These are phyloP conservation scores for Aquilaria yunnanensis DNA, from an alignment of 345 rosid species.

Conservation along the genomic window DNA sequence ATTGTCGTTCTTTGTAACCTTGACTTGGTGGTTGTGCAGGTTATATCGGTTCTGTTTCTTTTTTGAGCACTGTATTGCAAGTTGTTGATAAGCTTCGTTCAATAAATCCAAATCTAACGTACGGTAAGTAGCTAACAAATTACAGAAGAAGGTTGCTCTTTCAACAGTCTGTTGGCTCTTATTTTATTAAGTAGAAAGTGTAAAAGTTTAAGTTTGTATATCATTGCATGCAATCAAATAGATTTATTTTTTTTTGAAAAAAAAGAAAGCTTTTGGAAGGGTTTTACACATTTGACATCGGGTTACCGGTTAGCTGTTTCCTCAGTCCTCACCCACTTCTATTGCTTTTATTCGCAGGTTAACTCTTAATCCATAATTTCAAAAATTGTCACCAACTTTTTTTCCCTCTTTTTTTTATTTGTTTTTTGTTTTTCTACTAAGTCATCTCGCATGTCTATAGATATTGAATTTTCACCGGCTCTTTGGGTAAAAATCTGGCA, in stretches of 20 bases:
- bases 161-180: neutral
- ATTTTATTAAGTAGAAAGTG: neutral
- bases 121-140: slow-evolving; percentile 46
- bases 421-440: too few relatives aligned
- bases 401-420: too few relatives aligned
- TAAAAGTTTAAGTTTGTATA: neutral
- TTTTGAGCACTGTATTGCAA: slow-evolving; percentile 63
- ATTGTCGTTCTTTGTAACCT: too few relatives aligned
- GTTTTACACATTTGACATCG: too few relatives aligned
- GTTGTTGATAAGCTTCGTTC: slow-evolving; percentile 84
- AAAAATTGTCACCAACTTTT: too few relatives aligned
- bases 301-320: too few relatives aligned
- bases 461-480: too few relatives aligned
- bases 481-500: neutral
- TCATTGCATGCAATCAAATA: neutral
- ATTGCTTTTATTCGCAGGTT: too few relatives aligned
- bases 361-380: too few relatives aligned
- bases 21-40: slow-evolving; percentile 40
- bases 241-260: neutral
- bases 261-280: too few relatives aligned
- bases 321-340: too few relatives aligned
- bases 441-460: too few relatives aligned
- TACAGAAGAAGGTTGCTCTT: neutral
- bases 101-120: slow-evolving; percentile 73
- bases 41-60: slow-evolving; percentile 97